Evolutionary conservation across 2,329 filamentous ascomycete genomes (phyloP), one percentile per base, ranked within the genome.

Genomic region (Huntiella abstrusa): DNA sequence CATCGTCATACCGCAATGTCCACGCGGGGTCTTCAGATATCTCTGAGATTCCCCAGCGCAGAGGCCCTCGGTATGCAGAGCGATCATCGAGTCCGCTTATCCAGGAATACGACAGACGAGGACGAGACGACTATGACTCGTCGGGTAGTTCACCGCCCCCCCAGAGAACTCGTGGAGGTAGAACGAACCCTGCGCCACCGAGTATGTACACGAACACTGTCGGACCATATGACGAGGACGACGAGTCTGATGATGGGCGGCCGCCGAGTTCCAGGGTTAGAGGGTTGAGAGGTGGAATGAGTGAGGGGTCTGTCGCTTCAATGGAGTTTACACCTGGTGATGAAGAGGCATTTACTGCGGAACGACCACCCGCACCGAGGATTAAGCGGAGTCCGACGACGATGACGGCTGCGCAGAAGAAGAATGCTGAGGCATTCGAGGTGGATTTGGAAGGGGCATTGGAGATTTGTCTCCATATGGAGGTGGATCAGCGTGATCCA

Each of bases 401-500:
- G 11, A 60, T 84, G 36, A 76, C 73, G 17, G 61, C 65, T 2
- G 83, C 78, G 56, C 69, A 79, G 53, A 64, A 70, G 53, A 70
- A 68, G 54, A 69, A 71, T 51, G 59, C 66, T 2, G 66, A 69
- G 36, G 65, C 66, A 13, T 66, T 67, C 38, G 69, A 73, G 7
- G 73, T 96, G 49, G 77, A 94, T 56, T 68, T 95, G 0, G 75
- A 91, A 57, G 81, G 80, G 28, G 86, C 85, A 0, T 66, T 98
- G 7, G 86, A 95, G 53, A 79, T 98, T 33, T 82, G 77, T 43
- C 63, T 98, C 38, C 94, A 95, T 55, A 77, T 94, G 51, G 91
- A 98, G 62, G 76, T 95, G 51, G 86, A 80, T 55, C 73, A 83
- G 39, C 77, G 75, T 52, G 86, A 98, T 55, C 88, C 91, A 1